phyloP scores from a whole-genome alignment of 2,329 filamentous ascomycete genomes.

The Colletotrichum magnum region DNA sequence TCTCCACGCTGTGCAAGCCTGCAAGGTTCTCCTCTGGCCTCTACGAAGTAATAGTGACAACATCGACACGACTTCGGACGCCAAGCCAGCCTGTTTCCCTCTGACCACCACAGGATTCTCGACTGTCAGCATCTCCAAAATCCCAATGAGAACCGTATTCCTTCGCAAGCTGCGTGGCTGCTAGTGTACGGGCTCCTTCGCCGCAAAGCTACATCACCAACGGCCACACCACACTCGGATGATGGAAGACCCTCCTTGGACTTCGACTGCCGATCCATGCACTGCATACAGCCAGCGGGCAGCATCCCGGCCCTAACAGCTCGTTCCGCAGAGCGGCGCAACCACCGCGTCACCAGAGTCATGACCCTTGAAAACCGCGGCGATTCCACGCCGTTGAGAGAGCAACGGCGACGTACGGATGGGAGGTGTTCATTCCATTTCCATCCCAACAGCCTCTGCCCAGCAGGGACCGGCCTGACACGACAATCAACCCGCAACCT shows the following conservation, averaged over 20 bases:
- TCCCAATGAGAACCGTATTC: neutral
- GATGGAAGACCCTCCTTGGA: constrained; percentile 12
- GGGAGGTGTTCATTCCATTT: constrained; percentile 37
- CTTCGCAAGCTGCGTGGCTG: neutral
- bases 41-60: too few species aligned
- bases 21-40: too few species aligned
- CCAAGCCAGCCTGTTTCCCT: too few species aligned
- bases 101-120: constrained; percentile 5
- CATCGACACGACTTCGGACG: too few species aligned
- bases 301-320: constrained; percentile 22
- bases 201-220: neutral
- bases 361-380: constrained; percentile 28
- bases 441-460: constrained; percentile 30
- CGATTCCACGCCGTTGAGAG: constrained; percentile 31
- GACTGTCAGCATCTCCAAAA: constrained; percentile 14
- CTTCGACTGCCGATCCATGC: constrained; percentile 33
- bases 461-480: constrained; percentile 17
- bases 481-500: constrained; percentile 12
- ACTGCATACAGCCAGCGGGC: constrained; percentile 26
- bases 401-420: constrained; percentile 23
- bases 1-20: too few species aligned
- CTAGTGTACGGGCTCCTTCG: neutral
- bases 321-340: constrained; percentile 19
- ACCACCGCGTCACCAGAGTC: constrained; percentile 12
- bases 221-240: neutral